Percentiles rank a stretch among this genome's conserved stretches.
Evolutionary conservation across 257 asterid genomes (phyloP).

Genomic region (Lavandula angustifolia): DNA sequence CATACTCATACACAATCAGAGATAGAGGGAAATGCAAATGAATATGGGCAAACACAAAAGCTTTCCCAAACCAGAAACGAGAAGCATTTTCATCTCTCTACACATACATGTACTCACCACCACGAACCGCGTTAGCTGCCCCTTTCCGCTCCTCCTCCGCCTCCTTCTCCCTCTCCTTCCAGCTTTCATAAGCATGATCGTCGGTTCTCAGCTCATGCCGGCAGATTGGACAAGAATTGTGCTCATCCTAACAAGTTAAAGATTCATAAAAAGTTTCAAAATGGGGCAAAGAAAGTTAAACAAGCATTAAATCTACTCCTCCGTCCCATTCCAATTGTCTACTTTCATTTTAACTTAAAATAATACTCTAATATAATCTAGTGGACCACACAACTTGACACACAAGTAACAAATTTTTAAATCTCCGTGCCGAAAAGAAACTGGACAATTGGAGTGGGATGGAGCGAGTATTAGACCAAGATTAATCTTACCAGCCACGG

Average conservation of each 20-base stretch:
- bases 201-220: slow-evolving; percentile 92
- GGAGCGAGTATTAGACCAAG: neutral
- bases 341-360: too few species aligned
- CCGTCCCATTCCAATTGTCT: too few species aligned
- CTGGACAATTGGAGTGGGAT: too few species aligned
- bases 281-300: neutral
- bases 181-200: slow-evolving; percentile 81
- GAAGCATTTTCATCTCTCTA: slow-evolving; percentile 34
- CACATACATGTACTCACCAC: slow-evolving; percentile 94
- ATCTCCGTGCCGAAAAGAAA: too few species aligned
- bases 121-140: slow-evolving; percentile 94
- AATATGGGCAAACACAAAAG: neutral
- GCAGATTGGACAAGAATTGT: slow-evolving; percentile 95
- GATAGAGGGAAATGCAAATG: neutral
- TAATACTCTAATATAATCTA: too few species aligned
- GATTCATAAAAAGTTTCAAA: neutral
- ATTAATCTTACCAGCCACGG: slow-evolving; percentile 87
- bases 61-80: neutral
- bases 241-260: slow-evolving; percentile 60
- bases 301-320: neutral
- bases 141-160: slow-evolving; percentile 98
- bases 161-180: slow-evolving; percentile 94
- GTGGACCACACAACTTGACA: too few species aligned
- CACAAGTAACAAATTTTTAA: too few species aligned
- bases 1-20: slow-evolving; percentile 4